These are phyloP conservation scores for Eucalyptus sp. DNA, from an alignment of 345 rosid species.

Conservation along the genomic window DNA sequence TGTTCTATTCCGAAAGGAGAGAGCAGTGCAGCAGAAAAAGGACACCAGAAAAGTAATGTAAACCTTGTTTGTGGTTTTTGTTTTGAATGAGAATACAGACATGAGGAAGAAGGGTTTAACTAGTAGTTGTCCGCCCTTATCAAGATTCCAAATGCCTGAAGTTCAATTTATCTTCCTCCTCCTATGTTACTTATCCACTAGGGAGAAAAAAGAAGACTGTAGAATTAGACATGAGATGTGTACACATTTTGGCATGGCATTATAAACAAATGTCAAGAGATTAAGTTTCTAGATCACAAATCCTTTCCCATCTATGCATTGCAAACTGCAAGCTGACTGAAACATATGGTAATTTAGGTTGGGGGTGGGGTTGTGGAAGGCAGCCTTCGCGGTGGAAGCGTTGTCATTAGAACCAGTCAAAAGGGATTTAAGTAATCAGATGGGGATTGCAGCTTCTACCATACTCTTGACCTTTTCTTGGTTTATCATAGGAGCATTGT, in stretches of 20 bases:
- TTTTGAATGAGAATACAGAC: neutral
- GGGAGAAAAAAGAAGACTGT: neutral
- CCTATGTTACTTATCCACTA: neutral
- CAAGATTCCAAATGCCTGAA: neutral
- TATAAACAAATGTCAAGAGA: neutral
- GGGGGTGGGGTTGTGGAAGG: neutral
- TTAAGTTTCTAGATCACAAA: neutral
- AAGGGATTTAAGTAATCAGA: neutral
- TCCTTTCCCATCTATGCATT: neutral
- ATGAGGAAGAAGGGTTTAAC: neutral
- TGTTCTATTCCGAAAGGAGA: conserved; percentile 35
- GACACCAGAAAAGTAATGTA: conserved; percentile 60
- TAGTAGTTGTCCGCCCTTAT: neutral
- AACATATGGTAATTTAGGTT: neutral
- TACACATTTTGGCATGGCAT: neutral
- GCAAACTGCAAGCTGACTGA: neutral
- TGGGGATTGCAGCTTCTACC: neutral
- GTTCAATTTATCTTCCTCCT: neutral
- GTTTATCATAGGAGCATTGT: neutral
- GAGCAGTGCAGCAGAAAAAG: conserved; percentile 26
- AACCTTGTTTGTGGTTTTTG: conserved; percentile 3
- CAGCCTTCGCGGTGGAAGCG: neutral
- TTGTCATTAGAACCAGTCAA: neutral
- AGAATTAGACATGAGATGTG: neutral
- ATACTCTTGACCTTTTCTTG: neutral